A percentile compares a stretch with the other conserved stretches of the same genome.
Evolutionary conservation across 2,329 filamentous ascomycete genomes (phyloP).

Genomic region (Apiospora kogelbergensis): DNA sequence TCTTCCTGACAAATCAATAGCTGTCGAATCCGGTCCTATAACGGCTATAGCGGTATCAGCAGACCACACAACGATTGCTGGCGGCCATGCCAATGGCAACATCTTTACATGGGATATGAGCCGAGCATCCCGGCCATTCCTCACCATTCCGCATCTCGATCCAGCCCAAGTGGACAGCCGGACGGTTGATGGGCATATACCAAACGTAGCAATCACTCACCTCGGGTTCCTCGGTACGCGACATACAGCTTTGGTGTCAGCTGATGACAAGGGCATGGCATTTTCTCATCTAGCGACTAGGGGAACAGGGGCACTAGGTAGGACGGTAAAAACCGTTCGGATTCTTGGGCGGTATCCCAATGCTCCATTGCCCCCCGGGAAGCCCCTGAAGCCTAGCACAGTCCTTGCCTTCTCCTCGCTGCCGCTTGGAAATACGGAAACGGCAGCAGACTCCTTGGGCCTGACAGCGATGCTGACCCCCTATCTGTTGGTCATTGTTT

Average conservation of each 20-base stretch:
- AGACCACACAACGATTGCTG: conserved; percentile 88
- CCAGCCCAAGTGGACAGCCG: conserved; percentile 62
- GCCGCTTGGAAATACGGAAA: conserved; percentile 91
- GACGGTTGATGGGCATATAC: conserved; percentile 78
- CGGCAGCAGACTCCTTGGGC: conserved; percentile 82
- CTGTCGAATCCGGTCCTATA: conserved; percentile 85
- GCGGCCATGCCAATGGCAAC: conserved; percentile 82
- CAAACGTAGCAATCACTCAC: conserved; percentile 77
- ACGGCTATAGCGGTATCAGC: conserved; percentile 88
- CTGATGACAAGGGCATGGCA: conserved; percentile 93
- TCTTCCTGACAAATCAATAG: conserved; percentile 46
- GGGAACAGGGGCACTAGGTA: conserved; percentile 81
- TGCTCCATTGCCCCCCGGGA: conserved; percentile 59
- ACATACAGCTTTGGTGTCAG: conserved; percentile 91
- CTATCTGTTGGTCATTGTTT: conserved; percentile 93
- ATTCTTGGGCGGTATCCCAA: conserved; percentile 90
- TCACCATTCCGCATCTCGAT: conserved; percentile 79
- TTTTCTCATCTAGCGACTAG: conserved; percentile 95
- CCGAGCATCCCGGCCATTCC: conserved; percentile 79
- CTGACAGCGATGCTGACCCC: conserved; percentile 94
- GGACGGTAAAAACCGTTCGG: conserved; percentile 84
- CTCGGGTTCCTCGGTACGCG: conserved; percentile 93
- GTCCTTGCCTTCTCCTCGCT: conserved; percentile 89
- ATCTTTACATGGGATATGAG: conserved; percentile 97
- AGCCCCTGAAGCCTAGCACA: conserved; percentile 84